These are phyloP conservation scores for Cyberlindnera amylophila DNA, from an alignment of 805 yeast genomes.

Conservation along the genomic window DNA sequence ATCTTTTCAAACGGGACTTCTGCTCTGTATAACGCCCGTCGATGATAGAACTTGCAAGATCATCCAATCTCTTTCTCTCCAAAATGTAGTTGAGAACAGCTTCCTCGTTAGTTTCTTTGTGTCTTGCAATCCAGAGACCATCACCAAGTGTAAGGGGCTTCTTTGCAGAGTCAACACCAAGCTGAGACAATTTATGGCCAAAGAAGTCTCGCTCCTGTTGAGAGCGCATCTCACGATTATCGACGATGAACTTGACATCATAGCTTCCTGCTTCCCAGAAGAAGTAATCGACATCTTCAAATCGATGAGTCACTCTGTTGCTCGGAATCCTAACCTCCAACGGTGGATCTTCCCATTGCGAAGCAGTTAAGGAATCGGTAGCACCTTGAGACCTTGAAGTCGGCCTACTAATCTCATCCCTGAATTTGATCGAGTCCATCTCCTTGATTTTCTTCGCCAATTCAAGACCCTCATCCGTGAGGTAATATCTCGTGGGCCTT, in stretches of 20 bases:
- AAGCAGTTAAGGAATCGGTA: not conserved
- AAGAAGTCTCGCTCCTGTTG: conserved; percentile 68
- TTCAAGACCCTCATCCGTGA: conserved; percentile 67
- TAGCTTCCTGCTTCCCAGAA: conserved; percentile 62
- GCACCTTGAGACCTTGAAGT: not conserved
- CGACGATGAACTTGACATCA: conserved; percentile 61
- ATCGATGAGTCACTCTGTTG: conserved; percentile 4
- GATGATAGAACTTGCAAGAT: conserved; percentile 71
- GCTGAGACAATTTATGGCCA: conserved; percentile 43
- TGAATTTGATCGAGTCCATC: conserved; percentile 38
- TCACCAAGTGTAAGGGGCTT: conserved; percentile 79
- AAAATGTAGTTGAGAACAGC: conserved; percentile 78
- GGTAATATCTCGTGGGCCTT: conserved; percentile 52
- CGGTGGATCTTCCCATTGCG: conserved; percentile 6
- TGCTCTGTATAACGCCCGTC: conserved; percentile 93
- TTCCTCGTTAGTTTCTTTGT: conserved; percentile 51
- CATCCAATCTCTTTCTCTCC: conserved; percentile 88
- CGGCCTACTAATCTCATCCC: conserved; percentile 13
- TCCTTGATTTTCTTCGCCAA: conserved; percentile 55
- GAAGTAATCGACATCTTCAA: conserved; percentile 24
- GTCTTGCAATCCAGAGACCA: conserved; percentile 80
- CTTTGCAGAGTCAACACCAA: conserved; percentile 49
- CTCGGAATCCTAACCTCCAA: conserved; percentile 2
- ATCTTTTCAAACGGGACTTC: conserved; percentile 65
- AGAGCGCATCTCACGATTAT: conserved; percentile 78